These are phyloP conservation scores for Aspergillus fumigatiaffinis DNA, from an alignment of 2,329 filamentous ascomycete genomes.

Conservation along the genomic window DNA sequence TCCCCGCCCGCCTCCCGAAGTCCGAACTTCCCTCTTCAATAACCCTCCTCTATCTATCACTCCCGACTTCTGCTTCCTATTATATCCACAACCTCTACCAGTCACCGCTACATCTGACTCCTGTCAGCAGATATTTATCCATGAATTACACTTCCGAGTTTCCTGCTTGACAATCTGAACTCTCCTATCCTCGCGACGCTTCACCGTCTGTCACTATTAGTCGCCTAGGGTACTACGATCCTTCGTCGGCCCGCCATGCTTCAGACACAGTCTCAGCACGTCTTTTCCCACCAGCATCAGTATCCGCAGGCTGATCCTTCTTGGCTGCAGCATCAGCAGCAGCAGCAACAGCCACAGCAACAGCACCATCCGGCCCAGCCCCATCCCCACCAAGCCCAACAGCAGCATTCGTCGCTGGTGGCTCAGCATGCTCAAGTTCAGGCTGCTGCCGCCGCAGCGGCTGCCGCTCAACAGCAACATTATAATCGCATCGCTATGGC, in stretches of 20 bases:
- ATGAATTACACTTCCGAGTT: conserved; percentile 26
- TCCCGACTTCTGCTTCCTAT: conserved; percentile 17
- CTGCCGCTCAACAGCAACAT: conserved; percentile 49
- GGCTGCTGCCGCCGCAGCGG: conserved; percentile 38
- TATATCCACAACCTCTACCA: background rate
- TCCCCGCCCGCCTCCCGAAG: conserved; percentile 32
- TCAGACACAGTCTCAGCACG: conserved; percentile 54
- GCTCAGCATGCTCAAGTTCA: conserved; percentile 54
- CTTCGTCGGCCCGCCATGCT: conserved; percentile 38
- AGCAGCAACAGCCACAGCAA: conserved; percentile 31
- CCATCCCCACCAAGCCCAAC: conserved; percentile 36
- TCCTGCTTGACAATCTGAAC: conserved; percentile 22
- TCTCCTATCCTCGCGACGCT: conserved; percentile 1
- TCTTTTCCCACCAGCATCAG: conserved; percentile 58
- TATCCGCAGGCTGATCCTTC: conserved; percentile 46
- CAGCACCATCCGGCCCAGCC: conserved; percentile 38
- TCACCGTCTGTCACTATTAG: conserved; percentile 7
- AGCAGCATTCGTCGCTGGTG: conserved; percentile 44
- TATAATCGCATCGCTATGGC: conserved; percentile 70
- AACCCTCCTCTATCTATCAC: conserved; percentile 21
- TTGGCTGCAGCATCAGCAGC: conserved; percentile 43
- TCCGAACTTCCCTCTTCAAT: conserved; percentile 26
- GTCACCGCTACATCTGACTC: conserved; percentile 1
- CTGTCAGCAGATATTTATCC: conserved; percentile 17
- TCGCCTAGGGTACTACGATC: conserved; percentile 20